Evolutionary conservation across 208 protist genomes (phyloP).

Genomic region (Crithidia fasciculata): DNA sequence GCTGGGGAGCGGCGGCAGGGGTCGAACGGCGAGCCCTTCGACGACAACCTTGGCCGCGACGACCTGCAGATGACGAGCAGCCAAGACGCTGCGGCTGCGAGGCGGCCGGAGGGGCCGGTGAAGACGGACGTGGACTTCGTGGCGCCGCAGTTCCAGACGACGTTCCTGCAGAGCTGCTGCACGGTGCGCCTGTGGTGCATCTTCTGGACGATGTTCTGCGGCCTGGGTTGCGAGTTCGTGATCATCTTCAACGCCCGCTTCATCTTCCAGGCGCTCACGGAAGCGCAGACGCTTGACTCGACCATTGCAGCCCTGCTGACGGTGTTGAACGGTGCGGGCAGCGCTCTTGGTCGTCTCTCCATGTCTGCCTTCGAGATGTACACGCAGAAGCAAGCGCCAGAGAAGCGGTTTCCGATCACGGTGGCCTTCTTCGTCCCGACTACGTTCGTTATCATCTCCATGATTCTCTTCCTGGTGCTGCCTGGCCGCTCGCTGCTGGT

Average conservation of each 20-base stretch:
- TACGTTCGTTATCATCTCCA: slow-evolving; percentile 45
- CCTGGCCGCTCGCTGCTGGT: slow-evolving; percentile 41
- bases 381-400: slow-evolving; percentile 46
- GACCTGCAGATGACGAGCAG: slow-evolving; percentile 4
- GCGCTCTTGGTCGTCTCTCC: slow-evolving; percentile 56
- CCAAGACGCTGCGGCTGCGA: background rate
- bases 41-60: slow-evolving; percentile 1
- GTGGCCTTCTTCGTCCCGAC: slow-evolving; percentile 64
- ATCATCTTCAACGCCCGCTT: slow-evolving; percentile 68
- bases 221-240: slow-evolving; percentile 53
- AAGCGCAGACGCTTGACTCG: slow-evolving; percentile 20
- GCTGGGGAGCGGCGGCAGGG: background rate
- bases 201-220: slow-evolving; percentile 63
- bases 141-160: slow-evolving; percentile 65
- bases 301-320: slow-evolving; percentile 63
- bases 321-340: slow-evolving; percentile 66
- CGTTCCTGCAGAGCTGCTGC: slow-evolving; percentile 52
- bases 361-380: slow-evolving; percentile 66
- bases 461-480: slow-evolving; percentile 55
- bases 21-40: background rate
- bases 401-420: slow-evolving; percentile 75
- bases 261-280: slow-evolving; percentile 52
- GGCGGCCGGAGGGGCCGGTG: slow-evolving; percentile 2
- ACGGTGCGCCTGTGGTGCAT: slow-evolving; percentile 59
- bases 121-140: slow-evolving; percentile 70